phyloP scores from a whole-genome alignment of 1,139 yeast genomes.

The Geotrichum fermentans region DNA sequence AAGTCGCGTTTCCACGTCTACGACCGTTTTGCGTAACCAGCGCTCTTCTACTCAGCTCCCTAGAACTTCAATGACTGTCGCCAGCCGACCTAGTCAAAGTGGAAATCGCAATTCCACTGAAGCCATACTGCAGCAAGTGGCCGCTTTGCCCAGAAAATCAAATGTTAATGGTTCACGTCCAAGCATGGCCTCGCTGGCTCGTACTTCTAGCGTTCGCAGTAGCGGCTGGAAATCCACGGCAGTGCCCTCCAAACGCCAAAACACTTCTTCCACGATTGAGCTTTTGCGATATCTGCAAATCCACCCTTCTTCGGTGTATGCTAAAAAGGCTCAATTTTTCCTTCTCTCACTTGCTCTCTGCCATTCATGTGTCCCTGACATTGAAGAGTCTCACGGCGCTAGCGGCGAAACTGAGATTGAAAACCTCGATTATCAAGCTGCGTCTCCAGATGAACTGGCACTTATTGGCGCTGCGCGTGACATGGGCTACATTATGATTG shows the following conservation, averaged over 20 bases:
- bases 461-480: slow-evolving; percentile 91
- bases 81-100: slow-evolving; percentile 25
- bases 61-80: slow-evolving; percentile 8
- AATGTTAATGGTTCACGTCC: slow-evolving; percentile 45
- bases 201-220: slow-evolving; percentile 25
- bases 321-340: slow-evolving; percentile 73
- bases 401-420: slow-evolving; percentile 44
- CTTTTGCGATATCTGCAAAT: slow-evolving; percentile 63
- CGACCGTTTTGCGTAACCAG: background rate
- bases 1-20: slow-evolving; percentile 8
- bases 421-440: slow-evolving; percentile 70
- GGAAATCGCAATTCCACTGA: slow-evolving; percentile 21
- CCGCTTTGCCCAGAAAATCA: slow-evolving; percentile 35
- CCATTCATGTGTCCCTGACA: slow-evolving; percentile 80
- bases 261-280: slow-evolving; percentile 52
- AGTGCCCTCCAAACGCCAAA: slow-evolving; percentile 35
- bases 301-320: slow-evolving; percentile 64
- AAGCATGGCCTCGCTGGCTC: slow-evolving; percentile 45
- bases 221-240: slow-evolving; percentile 40
- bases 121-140: slow-evolving; percentile 35
- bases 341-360: slow-evolving; percentile 79
- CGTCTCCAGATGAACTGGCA: slow-evolving; percentile 96
- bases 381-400: slow-evolving; percentile 29
- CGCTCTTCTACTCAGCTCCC: slow-evolving; percentile 15
- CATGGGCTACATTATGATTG: slow-evolving; percentile 76